Evolutionary conservation across 768 basidiomycete genomes (phyloP), one percentile per base, ranked within the genome.

Genomic region (Astraeus odoratus): DNA sequence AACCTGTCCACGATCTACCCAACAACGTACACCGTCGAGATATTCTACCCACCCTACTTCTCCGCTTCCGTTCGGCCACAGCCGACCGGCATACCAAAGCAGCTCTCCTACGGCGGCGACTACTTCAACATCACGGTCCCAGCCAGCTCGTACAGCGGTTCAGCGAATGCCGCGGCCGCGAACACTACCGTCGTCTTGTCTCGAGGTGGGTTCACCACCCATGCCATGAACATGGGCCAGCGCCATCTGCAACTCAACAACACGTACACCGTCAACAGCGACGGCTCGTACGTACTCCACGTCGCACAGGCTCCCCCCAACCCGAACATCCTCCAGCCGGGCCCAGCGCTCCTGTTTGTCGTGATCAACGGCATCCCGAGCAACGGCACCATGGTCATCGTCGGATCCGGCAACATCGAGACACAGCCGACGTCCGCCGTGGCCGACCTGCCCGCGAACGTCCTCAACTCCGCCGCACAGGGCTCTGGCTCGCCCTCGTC

Each of bases 41-140:
- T 83, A 30, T 99, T 93, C 72, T 97, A 93, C 68, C 95, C 95
- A 0, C 74, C 80, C 10, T 99, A 95, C 69, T 97, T 85, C 70
- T 71, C 76, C 35, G 75, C 83, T 7, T 57, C 65, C 36, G 69
- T 70, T 0, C 83, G 92, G 10, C 95, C 95, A 1, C 64, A 65
- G 1, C 86, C 84, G 10, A 59, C 69, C 15, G 83, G 86, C 5
- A 61, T 90, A 0, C 94, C 94, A 0, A 65, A 64, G n/a, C 83
- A 69, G 1, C 69, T 99, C 42, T 66, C 77, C 0, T 99, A 99
- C 56, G 95, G 95, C 27, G 95, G 95, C 2, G 49, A 68, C 20
- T 68, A 74, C 13, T 96, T 96, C 61, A 78, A 94, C 63, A 68
- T 97, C 51, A 76, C 73, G 2, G 67, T 97, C 34, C 73, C 81